phyloP scores from a whole-genome alignment of 2,329 filamentous ascomycete genomes.

The Hymenoscyphus repandus region DNA sequence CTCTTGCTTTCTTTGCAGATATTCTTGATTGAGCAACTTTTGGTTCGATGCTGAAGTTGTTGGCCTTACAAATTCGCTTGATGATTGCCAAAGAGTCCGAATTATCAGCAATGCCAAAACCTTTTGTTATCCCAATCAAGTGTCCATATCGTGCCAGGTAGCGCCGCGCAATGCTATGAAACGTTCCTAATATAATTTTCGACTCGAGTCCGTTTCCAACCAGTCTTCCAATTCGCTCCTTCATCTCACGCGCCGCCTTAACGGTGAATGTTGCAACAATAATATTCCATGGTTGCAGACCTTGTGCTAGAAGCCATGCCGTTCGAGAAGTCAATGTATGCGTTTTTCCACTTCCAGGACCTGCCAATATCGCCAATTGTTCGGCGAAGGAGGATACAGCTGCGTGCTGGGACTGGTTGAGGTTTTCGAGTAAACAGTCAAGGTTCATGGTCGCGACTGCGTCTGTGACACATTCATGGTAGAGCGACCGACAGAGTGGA shows the following conservation, averaged over 20 bases:
- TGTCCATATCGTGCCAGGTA: conserved; percentile 82
- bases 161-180: conserved; percentile 84
- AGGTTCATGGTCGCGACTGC: conserved; percentile 20
- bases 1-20: conserved; percentile 58
- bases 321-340: conserved; percentile 92
- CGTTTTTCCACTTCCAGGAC: conserved; percentile 78
- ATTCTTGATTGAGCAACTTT: conserved; percentile 70
- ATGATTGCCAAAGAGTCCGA: conserved; percentile 75
- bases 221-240: conserved; percentile 73
- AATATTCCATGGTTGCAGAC: conserved; percentile 76
- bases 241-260: conserved; percentile 93
- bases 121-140: conserved; percentile 72
- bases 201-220: conserved; percentile 72
- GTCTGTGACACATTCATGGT: neutral
- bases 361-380: conserved; percentile 58
- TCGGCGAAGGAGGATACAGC: conserved; percentile 59
- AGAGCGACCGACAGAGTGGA: neutral
- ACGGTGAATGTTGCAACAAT: conserved; percentile 97
- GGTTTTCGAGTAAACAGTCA: conserved; percentile 45
- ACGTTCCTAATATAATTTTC: conserved; percentile 82
- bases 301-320: conserved; percentile 75
- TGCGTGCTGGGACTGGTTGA: conserved; percentile 59
- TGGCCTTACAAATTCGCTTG: conserved; percentile 74
- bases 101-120: conserved; percentile 88
- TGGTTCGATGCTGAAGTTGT: conserved; percentile 63